Evolutionary conservation across 2,329 filamentous ascomycete genomes (phyloP), one percentile per base, ranked within the genome.

Genomic region (Ophiostoma ips): DNA sequence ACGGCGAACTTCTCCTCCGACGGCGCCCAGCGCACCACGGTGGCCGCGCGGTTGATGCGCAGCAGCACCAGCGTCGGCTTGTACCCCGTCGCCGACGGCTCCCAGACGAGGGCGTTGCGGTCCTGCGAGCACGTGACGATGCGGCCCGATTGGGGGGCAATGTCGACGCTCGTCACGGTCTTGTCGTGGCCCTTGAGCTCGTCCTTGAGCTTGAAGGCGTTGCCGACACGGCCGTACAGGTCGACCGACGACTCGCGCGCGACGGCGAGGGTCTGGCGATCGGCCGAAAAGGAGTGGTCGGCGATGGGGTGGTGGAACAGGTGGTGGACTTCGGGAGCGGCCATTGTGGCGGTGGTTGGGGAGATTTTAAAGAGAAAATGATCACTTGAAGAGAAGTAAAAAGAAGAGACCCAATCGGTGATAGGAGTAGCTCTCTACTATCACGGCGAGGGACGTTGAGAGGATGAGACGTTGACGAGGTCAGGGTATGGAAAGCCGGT

Each of bases 391-490:
- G 11, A 46, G 18, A 34, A 13, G 12, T n/a, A 8, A 12, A 46
- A 30, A 34, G 7, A 7, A 5, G 11, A 7, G 18, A 19, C 49
- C 36, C 12, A 10, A 50, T 54, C 10, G 7, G 70, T 73, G 82
- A 85, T 87, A 92, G 87, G 87, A 94, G 87, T 66, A 86, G 79
- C 87, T 94, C 92, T 96, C 92, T 83, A 96, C 92, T 95, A 92
- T 76, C 85, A 78, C 72, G 37, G 12, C 18, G 50, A 41, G 48
- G 49, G 30, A 33, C 21, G 40, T 37, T n/a, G 35, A 16, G 18
- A 10, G 33, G 10, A 30, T 19, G 37, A 41, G 38, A n/a, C n/a
- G 36, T 51, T 47, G 41, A 37, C 28, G 52, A 21, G 11, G 35
- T 31, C 1, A 34, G n/a, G 21, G n/a, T n/a, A n/a, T 13, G 18